phyloP scores from a whole-genome alignment of 1,284 basidiomycete genomes.

The Vanrija sp. region DNA sequence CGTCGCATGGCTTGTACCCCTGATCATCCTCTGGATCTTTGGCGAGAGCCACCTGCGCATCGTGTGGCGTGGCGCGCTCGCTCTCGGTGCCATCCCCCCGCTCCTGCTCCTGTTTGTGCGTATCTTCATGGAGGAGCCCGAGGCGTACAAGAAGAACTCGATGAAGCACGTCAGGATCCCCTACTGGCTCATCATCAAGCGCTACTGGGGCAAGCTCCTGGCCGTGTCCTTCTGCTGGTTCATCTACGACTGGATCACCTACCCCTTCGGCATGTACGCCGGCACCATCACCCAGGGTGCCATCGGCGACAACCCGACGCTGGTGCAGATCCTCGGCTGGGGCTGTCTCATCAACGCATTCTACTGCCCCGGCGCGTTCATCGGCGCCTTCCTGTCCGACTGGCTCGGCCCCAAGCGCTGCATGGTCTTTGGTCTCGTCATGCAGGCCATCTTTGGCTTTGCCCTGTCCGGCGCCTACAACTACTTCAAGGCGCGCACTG shows the following conservation, averaged over 20 bases:
- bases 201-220: slow-evolving; percentile 55
- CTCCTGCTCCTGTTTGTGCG: slow-evolving; percentile 77
- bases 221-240: slow-evolving; percentile 56
- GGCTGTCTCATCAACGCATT: slow-evolving; percentile 50
- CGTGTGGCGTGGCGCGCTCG: slow-evolving; percentile 83
- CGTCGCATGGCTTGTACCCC: slow-evolving; percentile 72
- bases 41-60: slow-evolving; percentile 72
- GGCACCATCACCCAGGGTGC: slow-evolving; percentile 54
- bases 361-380: slow-evolving; percentile 47
- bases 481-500: slow-evolving; percentile 52
- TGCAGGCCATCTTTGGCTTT: slow-evolving; percentile 75
- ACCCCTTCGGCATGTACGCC: slow-evolving; percentile 77
- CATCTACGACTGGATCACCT: slow-evolving; percentile 55
- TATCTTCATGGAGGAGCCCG: slow-evolving; percentile 70
- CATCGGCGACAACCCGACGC: slow-evolving; percentile 22
- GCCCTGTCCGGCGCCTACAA: slow-evolving; percentile 76
- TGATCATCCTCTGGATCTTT: slow-evolving; percentile 83
- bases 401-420: slow-evolving; percentile 53
- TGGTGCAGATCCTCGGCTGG: slow-evolving; percentile 43
- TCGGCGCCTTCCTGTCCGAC: slow-evolving; percentile 39
- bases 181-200: slow-evolving; percentile 70
- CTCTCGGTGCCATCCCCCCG: slow-evolving; percentile 79
- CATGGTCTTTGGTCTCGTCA: slow-evolving; percentile 68
- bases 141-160: slow-evolving; percentile 49
- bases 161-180: slow-evolving; percentile 63